Evolutionary conservation across 306 rosid genomes (phyloP).

Genomic region (Dryas octopetala): DNA sequence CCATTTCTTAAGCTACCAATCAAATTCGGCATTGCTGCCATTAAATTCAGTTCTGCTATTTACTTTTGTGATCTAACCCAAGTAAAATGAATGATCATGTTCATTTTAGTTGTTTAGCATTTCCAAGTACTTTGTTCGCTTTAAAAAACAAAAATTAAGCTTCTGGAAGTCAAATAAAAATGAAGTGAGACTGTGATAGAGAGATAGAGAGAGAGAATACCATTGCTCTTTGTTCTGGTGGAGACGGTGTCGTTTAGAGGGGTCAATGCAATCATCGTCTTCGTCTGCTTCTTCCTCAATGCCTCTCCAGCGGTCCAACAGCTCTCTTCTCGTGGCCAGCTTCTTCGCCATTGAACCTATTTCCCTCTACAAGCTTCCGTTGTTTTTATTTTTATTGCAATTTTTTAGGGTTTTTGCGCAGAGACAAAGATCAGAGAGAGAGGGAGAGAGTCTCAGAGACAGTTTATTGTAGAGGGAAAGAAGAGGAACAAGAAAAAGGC

Average conservation of each 20-base stretch:
- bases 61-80: not conserved
- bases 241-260: constrained; percentile 43
- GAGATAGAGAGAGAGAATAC: constrained; percentile 24
- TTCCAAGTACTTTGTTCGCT: not conserved
- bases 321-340: constrained; percentile 44
- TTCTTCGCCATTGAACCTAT: constrained; percentile 42
- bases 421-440: not conserved
- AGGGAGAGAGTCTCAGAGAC: not conserved
- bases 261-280: constrained; percentile 38
- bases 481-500: not conserved
- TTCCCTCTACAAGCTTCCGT: not conserved
- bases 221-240: constrained; percentile 73
- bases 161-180: not conserved
- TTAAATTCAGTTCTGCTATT: not conserved
- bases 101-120: not conserved
- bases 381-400: not conserved
- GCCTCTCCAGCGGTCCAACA: constrained; percentile 70
- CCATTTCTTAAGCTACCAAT: not conserved
- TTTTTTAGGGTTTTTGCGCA: constrained; percentile 18
- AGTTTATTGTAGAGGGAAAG: not conserved
- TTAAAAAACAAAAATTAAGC: not conserved
- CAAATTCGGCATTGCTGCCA: not conserved
- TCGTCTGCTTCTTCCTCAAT: constrained; percentile 68
- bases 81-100: not conserved
- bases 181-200: not conserved